phyloP scores from a whole-genome alignment of 192 early-diverging fungal species.

The Anaeromyces robustus region DNA sequence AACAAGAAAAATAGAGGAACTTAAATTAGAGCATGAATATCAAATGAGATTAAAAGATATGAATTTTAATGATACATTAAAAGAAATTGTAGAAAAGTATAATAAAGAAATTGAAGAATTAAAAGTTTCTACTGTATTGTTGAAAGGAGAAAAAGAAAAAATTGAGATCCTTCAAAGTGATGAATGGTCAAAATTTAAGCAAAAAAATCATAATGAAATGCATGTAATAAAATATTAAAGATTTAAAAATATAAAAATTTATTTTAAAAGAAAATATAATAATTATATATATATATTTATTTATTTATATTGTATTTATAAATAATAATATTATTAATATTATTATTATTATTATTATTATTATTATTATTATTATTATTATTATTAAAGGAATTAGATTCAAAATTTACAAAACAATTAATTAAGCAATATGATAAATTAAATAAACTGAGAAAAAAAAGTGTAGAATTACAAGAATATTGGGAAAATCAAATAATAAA shows the following conservation, averaged over 20 bases:
- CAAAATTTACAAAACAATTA: constrained; percentile 31
- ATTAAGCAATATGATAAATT: constrained; percentile 45
- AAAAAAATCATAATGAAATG: constrained; percentile 16
- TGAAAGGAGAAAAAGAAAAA: constrained; percentile 35
- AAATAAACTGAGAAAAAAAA: constrained; percentile 19
- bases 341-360: no score
- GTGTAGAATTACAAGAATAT: constrained; percentile 15
- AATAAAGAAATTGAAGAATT: constrained; percentile 32
- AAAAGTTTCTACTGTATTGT: constrained; percentile 20
- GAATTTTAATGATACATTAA: constrained; percentile 41
- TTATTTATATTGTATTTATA: not conserved
- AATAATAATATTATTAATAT: no score
- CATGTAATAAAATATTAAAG: constrained; percentile 16
- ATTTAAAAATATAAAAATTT: no score
- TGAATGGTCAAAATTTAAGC: constrained; percentile 10
- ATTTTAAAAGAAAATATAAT: no score
- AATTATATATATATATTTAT: not conserved
- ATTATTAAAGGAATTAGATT: constrained; percentile 21
- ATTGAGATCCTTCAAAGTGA: constrained; percentile 36
- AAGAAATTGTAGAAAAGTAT: constrained; percentile 32
- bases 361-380: not conserved
- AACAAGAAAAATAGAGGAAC: constrained; percentile 26
- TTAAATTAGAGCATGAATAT: constrained; percentile 47
- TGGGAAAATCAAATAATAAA: constrained; percentile 27
- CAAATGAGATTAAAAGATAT: constrained; percentile 43